Percentiles rank a stretch among this genome's conserved stretches.
phyloP scores from a whole-genome alignment of 805 yeast species.

The Metschnikowia cubensis region DNA sequence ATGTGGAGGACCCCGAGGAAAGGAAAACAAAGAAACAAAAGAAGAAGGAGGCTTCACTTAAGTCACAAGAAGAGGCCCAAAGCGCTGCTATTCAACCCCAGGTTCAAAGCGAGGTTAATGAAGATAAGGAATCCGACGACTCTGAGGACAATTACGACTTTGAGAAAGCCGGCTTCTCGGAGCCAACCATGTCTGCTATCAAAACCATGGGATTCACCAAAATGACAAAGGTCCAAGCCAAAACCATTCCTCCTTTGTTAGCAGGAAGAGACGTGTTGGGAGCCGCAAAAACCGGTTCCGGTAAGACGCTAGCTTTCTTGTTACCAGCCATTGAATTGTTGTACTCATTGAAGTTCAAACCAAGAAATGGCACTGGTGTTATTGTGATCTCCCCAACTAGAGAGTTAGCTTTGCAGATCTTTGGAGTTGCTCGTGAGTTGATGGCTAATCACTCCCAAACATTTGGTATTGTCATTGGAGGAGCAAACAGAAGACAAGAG shows the following conservation, averaged over 20 bases:
- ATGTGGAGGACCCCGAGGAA: conserved; percentile 40
- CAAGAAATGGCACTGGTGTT: conserved; percentile 97
- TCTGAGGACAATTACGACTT: conserved; percentile 27
- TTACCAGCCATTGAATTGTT: conserved; percentile 94
- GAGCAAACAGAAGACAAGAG: conserved; percentile 96
- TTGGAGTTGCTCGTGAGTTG: conserved; percentile 94
- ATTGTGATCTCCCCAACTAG: conserved; percentile 95
- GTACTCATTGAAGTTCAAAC: conserved; percentile 87
- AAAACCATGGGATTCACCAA: conserved; percentile 82
- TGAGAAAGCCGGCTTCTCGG: conserved; percentile 58
- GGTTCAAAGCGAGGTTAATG: conserved; percentile 21
- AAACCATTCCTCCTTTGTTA: conserved; percentile 92
- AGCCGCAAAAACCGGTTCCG: conserved; percentile 99
- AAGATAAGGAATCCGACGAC: conserved; percentile 28
- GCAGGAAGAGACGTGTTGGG: conserved; percentile 98
- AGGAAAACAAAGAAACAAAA: conserved; percentile 20
- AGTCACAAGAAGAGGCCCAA: conserved; percentile 22
- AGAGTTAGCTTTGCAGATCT: conserved; percentile 94
- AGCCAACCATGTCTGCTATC: conserved; percentile 78
- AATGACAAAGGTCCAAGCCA: conserved; percentile 93
- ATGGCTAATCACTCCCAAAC: conserved; percentile 91
- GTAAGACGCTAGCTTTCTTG: conserved; percentile 93
- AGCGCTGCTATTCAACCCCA: conserved; percentile 29
- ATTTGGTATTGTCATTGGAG: conserved; percentile 95
- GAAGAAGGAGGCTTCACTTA: conserved; percentile 16